Percentiles rank a stretch among this genome's conserved stretches.
These are phyloP conservation scores for Yamadazyma jaroonii DNA, from an alignment of 1,139 yeast species.

Conservation along the genomic window DNA sequence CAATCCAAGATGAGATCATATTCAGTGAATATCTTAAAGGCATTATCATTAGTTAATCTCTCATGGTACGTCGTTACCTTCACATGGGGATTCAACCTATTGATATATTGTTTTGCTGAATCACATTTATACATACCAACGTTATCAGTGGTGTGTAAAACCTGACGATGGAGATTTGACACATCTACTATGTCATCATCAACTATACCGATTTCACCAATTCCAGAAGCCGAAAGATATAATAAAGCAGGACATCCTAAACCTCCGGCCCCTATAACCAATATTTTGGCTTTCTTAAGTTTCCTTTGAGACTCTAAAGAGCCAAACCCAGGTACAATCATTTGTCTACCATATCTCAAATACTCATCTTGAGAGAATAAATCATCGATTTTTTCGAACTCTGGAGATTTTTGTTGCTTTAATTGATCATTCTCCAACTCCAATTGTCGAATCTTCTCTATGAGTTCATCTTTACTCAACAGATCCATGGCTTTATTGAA, in stretches of 20 bases:
- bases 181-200: conserved; percentile 84
- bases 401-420: not conserved
- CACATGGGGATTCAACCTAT: conserved; percentile 66
- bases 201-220: conserved; percentile 81
- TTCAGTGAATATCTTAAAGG: conserved; percentile 55
- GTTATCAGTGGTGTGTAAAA: conserved; percentile 64
- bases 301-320: conserved; percentile 51
- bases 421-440: conserved; percentile 13
- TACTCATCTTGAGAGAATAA: conserved; percentile 57
- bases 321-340: conserved; percentile 83
- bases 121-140: conserved; percentile 76
- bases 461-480: conserved; percentile 17
- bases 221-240: conserved; percentile 84
- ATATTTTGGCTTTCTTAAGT: conserved; percentile 54
- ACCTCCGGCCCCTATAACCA: conserved; percentile 97
- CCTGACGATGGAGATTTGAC: conserved; percentile 88
- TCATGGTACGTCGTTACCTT: conserved; percentile 48
- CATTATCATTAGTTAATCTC: conserved; percentile 55
- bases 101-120: conserved; percentile 61
- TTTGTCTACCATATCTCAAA: conserved; percentile 85
- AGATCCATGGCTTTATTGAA: conserved; percentile 3
- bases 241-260: conserved; percentile 89
- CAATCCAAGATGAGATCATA: conserved; percentile 87
- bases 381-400: conserved; percentile 1
- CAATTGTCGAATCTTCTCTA: conserved; percentile 17